phyloP scores from a whole-genome alignment of 176 grass and related monocot species.

The Canna indica region DNA sequence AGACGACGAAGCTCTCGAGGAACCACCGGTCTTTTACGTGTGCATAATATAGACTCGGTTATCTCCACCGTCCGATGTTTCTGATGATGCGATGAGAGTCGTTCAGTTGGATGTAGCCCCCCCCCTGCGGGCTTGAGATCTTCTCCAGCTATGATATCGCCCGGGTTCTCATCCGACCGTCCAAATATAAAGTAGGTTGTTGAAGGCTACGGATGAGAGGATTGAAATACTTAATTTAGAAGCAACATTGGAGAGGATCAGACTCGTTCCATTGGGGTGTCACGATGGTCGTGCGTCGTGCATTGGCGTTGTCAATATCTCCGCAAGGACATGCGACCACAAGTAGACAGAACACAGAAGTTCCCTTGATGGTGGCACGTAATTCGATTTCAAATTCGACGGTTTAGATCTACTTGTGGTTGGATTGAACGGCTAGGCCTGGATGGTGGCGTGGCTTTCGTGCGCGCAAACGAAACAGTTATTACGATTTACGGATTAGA shows the following conservation, averaged over 20 bases:
- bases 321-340: not conserved
- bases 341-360: not conserved
- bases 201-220: not conserved
- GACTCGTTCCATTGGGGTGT: not conserved
- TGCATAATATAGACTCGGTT: not conserved
- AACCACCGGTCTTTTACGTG: not conserved
- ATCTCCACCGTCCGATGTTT: not conserved
- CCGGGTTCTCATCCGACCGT: not conserved
- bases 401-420: not conserved
- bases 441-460: not conserved
- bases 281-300: not conserved
- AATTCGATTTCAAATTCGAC: not conserved
- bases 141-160: not conserved
- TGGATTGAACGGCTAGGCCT: no score
- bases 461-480: not conserved
- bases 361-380: not conserved
- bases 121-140: not conserved
- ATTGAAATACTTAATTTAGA: not conserved
- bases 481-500: not conserved
- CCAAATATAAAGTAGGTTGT: not conserved
- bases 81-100: not conserved
- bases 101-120: not conserved
- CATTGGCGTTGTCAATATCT: no score
- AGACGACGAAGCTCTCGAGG: not conserved
- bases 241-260: not conserved